Base-by-base conservation (phyloP, 2,329 filamentous ascomycete genomes). In the Curvularia sp. region DNA sequence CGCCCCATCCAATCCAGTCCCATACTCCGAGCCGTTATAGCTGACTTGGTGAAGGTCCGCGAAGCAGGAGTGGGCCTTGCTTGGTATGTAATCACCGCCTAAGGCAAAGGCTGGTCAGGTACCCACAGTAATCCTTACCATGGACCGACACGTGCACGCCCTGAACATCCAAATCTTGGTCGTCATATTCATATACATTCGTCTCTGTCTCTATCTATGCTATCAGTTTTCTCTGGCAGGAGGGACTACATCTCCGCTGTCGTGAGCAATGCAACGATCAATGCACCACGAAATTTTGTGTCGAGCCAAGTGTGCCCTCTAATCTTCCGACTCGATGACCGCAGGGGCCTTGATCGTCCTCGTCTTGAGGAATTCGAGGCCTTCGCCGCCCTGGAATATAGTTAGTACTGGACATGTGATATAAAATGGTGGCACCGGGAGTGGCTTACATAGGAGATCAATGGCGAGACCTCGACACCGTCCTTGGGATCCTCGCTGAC, bases 381-480 rank as follows among this genome's bases (percentile, higher is more conserved):
- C 86, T 75, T 89, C 87, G 55, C 87, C 87, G 52, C 82, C 84
- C 85, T 87, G 61, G 33, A 10, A n/a, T 22, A 8, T 22, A 52
- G 8, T 59, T 43, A 59, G 57, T 20, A 46, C 33, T 28, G 18
- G 18, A 20, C 24, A 35, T 18, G 7, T n/a, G 13, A 22, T 18
- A 46, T 15, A 24, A n/a, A 18, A n/a, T 38, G 4, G 20, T 33
- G 33, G 28, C 20, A n/a, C 7, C 24, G 7, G 15, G 20, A 39
- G 33, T 18, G 10, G 90, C 92, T 87, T 87, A 96, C 93, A 76
- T 99, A 99, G 86, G 93, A 97, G 75, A 96, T 90, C 70, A 97
- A 82, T 38, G 95, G 95, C 53, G 93, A 96, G 18, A 99, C 88
- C 78, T 99, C 95, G 35, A 99, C 84, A 38, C 95, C 94, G 52